Conservation (phyloP, 1,139 yeast genomes). For the Scheffersomyces illinoinensis region DNA sequence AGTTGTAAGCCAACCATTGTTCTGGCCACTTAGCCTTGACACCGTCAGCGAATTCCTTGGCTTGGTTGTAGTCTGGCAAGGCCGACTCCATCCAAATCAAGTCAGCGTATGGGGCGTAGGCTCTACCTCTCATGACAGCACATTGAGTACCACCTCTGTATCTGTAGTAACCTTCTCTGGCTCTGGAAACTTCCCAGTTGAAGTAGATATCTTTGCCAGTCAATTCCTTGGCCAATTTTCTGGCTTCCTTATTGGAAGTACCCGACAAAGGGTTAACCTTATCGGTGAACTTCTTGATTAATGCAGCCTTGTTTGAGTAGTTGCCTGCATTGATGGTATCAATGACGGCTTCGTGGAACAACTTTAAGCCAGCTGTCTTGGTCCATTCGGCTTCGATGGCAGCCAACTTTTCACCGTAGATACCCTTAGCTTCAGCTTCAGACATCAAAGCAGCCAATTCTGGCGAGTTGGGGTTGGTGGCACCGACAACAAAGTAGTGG, state of each 20-base stretch:
- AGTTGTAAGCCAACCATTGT: slow-evolving; percentile 94
- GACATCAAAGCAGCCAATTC: slow-evolving; percentile 79
- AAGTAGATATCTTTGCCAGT: slow-evolving; percentile 85
- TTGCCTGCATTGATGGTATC: slow-evolving; percentile 72
- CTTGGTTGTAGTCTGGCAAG: slow-evolving; percentile 91
- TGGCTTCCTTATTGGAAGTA: slow-evolving; percentile 79
- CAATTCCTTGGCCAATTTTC: slow-evolving; percentile 70
- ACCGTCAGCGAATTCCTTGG: slow-evolving; percentile 92
- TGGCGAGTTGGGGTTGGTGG: slow-evolving; percentile 79
- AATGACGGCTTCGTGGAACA: slow-evolving; percentile 89
- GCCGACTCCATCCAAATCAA: slow-evolving; percentile 99
- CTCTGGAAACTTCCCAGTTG: slow-evolving; percentile 96
- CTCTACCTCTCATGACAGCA: slow-evolving; percentile 96
- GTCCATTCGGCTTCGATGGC: slow-evolving; percentile 83
- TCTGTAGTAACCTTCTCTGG: slow-evolving; percentile 96
- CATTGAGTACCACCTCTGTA: slow-evolving; percentile 97
- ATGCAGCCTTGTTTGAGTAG: slow-evolving; percentile 62
- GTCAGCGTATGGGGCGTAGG: slow-evolving; percentile 93
- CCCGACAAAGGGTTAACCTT: slow-evolving; percentile 75
- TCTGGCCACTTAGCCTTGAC: slow-evolving; percentile 79
- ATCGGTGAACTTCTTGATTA: slow-evolving; percentile 65
- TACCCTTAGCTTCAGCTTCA: slow-evolving; percentile 77
- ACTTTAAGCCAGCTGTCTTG: slow-evolving; percentile 77
- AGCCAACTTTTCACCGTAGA: slow-evolving; percentile 69
- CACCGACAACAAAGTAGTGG: slow-evolving; percentile 88